A percentile compares a stretch with the other conserved stretches of the same genome.
Conservation (phyloP, 371 early-diverging fungal genomes). For the Saksenaea vasiformis region DNA sequence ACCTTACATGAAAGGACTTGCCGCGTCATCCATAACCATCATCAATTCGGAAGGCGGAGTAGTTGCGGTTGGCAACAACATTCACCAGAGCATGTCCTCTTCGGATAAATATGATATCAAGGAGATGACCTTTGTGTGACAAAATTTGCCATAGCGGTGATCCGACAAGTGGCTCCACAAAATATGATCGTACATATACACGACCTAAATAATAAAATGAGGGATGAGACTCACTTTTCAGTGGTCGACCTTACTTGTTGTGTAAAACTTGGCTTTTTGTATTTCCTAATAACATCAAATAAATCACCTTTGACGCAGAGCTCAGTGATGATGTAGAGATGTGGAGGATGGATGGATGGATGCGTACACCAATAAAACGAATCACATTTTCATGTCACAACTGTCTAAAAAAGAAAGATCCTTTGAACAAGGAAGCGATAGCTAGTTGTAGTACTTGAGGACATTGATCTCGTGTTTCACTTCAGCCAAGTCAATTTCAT, state of each 20-base stretch:
- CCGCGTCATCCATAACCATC: not conserved
- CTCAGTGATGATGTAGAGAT: conserved; percentile 76
- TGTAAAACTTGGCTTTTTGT: conserved; percentile 64
- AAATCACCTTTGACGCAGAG: conserved; percentile 76
- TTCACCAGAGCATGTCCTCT: not conserved
- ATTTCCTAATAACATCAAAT: conserved; percentile 73
- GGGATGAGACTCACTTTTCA: too few relatives aligned
- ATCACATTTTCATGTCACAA: conserved; percentile 79
- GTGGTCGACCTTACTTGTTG: too few relatives aligned
- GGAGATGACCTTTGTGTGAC: not conserved
- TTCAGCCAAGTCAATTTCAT: conserved; percentile 68
- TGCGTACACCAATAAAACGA: conserved; percentile 75
- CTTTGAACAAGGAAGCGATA: not conserved
- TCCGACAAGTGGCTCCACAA: too few relatives aligned
- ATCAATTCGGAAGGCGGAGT: not conserved
- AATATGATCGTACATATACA: conserved; percentile 85
- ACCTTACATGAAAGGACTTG: not conserved
- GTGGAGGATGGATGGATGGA: conserved; percentile 63
- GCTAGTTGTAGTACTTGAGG: conserved; percentile 55
- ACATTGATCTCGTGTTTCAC: conserved; percentile 79
- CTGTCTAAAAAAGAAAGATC: conserved; percentile 51
- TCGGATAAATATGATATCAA: not conserved
- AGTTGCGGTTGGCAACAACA: not conserved
- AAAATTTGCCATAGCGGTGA: too few relatives aligned
- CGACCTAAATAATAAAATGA: conserved; percentile 43